Conservation (phyloP, 306 rosid genomes). For the Rosa multiflora region DNA sequence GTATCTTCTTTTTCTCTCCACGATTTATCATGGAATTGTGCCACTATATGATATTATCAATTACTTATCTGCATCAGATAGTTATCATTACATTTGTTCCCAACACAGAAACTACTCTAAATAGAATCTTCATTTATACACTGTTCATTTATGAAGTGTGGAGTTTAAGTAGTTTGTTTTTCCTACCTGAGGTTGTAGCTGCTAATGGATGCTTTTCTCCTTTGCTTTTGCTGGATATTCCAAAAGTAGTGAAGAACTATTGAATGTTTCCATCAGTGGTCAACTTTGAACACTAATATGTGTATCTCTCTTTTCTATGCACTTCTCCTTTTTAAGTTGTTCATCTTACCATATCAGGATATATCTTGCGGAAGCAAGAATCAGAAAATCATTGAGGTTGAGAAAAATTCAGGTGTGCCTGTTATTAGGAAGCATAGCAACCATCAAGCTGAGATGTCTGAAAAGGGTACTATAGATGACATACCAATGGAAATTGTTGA, state of each 20-base stretch:
- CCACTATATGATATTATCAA: neutral
- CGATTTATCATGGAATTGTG: neutral
- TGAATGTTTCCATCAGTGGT: neutral
- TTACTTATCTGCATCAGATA: slow-evolving; percentile 4
- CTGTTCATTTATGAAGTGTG: neutral
- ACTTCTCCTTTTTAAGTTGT: slow-evolving; percentile 12
- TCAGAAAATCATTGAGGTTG: slow-evolving; percentile 42
- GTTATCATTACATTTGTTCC: neutral
- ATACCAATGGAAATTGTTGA: slow-evolving; percentile 96
- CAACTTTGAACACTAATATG: neutral
- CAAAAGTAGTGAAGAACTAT: neutral
- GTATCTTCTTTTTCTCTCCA: neutral
- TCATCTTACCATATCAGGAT: slow-evolving; percentile 51
- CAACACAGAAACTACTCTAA: neutral
- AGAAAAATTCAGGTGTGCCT: slow-evolving; percentile 33
- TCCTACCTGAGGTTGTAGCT: neutral
- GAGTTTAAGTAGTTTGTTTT: neutral
- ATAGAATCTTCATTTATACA: neutral
- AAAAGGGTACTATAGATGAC: slow-evolving; percentile 66
- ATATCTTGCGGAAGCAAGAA: slow-evolving; percentile 41
- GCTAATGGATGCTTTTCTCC: slow-evolving; percentile 2
- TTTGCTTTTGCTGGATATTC: slow-evolving; percentile 3
- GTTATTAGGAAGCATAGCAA: slow-evolving; percentile 39
- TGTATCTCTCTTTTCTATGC: neutral
- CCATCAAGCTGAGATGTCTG: slow-evolving; percentile 46